Conservation (phyloP, 768 basidiomycete genomes). For the Termitomyces sp. region DNA sequence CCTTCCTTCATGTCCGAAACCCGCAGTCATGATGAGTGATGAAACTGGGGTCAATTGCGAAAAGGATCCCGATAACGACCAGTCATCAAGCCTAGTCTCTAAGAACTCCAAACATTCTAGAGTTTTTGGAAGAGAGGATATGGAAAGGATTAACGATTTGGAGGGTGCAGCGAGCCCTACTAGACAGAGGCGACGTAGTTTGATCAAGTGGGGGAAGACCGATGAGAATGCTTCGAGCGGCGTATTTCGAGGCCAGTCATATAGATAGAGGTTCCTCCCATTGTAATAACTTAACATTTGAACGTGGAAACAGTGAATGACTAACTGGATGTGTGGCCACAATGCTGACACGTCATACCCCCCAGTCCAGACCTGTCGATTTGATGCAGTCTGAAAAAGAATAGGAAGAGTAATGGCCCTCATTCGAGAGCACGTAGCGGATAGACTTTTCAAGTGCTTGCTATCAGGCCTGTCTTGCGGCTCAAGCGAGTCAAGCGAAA, state of each 20-base stretch:
- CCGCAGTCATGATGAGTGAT: background rate
- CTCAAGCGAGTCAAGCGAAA: background rate
- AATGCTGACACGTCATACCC: background rate
- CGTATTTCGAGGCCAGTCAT: background rate
- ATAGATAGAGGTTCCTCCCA: background rate
- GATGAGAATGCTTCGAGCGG: background rate
- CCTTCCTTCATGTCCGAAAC: background rate
- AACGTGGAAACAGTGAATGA: background rate
- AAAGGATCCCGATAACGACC: background rate
- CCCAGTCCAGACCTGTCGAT: background rate
- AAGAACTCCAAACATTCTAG: background rate
- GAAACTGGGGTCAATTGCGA: background rate
- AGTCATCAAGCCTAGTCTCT: background rate
- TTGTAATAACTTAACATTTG: background rate
- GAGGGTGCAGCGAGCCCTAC: background rate
- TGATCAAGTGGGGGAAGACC: background rate
- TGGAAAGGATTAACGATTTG: background rate
- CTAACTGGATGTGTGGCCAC: background rate
- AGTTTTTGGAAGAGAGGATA: background rate
- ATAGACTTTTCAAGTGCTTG: background rate
- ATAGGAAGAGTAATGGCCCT: background rate
- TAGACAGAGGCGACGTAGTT: background rate
- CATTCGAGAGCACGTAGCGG: background rate
- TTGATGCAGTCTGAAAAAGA: background rate
- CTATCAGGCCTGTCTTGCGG: background rate